Percentiles rank a stretch among this genome's conserved stretches.
These are phyloP conservation scores for Trichoderma polysporum DNA, from an alignment of 2,329 filamentous ascomycete species.

Conservation along the genomic window DNA sequence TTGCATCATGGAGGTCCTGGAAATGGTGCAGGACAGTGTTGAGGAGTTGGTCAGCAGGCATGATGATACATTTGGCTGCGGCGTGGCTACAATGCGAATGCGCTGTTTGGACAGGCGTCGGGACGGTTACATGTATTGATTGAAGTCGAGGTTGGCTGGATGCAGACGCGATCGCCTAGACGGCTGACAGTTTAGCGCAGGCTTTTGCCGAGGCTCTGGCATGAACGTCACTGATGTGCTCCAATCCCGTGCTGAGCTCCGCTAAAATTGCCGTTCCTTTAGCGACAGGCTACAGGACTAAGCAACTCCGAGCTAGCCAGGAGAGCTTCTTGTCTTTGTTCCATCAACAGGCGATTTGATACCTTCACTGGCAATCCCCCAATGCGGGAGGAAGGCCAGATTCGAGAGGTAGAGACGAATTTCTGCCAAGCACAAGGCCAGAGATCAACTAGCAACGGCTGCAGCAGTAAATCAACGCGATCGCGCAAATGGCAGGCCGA, in stretches of 20 bases:
- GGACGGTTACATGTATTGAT: not conserved
- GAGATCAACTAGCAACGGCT: not conserved
- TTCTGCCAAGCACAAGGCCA: not conserved
- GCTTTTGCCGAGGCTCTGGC: conserved; percentile 32
- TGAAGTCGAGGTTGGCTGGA: conserved; percentile 2
- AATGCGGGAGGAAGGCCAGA: not conserved
- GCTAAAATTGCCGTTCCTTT: conserved; percentile 1
- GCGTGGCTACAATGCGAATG: conserved; percentile 2
- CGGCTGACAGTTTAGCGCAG: conserved; percentile 9
- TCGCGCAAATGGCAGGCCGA: conserved; percentile 28
- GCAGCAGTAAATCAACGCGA: not conserved
- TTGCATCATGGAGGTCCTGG: conserved; percentile 52
- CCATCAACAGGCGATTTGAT: not conserved
- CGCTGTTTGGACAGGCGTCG: not conserved
- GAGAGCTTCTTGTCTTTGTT: not conserved
- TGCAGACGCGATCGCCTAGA: conserved; percentile 5
- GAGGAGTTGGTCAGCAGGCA: conserved; percentile 67
- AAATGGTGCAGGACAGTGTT: conserved; percentile 63
- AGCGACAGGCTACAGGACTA: conserved; percentile 7
- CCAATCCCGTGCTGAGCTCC: not conserved
- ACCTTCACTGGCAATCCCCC: not conserved
- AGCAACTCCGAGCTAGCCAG: not conserved
- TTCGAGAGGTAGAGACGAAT: not conserved
- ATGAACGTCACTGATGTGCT: conserved; percentile 14
- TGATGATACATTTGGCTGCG: conserved; percentile 33